Evolutionary conservation across 176 grass and related monocot genomes (phyloP).

Genomic region (Triticum monococcum): DNA sequence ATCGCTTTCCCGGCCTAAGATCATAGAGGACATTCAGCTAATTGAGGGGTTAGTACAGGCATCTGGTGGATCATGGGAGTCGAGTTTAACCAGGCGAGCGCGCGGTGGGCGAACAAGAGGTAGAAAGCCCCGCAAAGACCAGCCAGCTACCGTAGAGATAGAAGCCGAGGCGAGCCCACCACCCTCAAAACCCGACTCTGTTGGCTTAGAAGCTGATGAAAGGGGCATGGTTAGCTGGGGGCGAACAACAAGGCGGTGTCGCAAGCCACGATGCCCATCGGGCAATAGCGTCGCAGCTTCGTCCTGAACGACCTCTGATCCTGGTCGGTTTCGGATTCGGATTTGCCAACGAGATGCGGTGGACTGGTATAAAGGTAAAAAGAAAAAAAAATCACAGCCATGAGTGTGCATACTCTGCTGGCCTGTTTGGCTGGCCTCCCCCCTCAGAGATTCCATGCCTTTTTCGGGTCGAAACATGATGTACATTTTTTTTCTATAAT

Average conservation of each 20-base stretch:
- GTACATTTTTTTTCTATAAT: slow-evolving; percentile 35
- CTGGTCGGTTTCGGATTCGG: neutral
- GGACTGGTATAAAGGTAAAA: slow-evolving; percentile 31
- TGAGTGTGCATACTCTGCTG: slow-evolving; percentile 43
- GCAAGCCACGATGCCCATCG: slow-evolving; percentile 57
- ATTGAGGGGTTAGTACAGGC: slow-evolving; percentile 71
- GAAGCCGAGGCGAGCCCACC: slow-evolving; percentile 29
- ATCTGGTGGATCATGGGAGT: slow-evolving; percentile 54
- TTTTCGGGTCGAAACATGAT: slow-evolving; percentile 36
- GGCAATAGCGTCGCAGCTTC: slow-evolving; percentile 38
- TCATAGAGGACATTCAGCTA: slow-evolving; percentile 77
- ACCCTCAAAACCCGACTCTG: slow-evolving; percentile 28
- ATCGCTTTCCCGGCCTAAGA: slow-evolving; percentile 76
- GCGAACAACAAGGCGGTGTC: slow-evolving; percentile 75
- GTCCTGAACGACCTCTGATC: slow-evolving; percentile 18
- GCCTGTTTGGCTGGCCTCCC: slow-evolving; percentile 6
- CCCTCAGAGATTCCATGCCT: slow-evolving; percentile 21
- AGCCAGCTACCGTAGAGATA: slow-evolving; percentile 11
- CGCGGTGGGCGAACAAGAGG: slow-evolving; percentile 33
- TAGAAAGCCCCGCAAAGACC: slow-evolving; percentile 42
- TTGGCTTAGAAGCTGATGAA: slow-evolving; percentile 46
- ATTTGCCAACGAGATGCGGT: slow-evolving; percentile 20
- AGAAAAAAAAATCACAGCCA: slow-evolving; percentile 9
- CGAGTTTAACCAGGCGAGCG: slow-evolving; percentile 32
- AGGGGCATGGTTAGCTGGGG: slow-evolving; percentile 81